Base-by-base conservation (phyloP, 768 basidiomycete species). In the Saitozyma podzolica region DNA sequence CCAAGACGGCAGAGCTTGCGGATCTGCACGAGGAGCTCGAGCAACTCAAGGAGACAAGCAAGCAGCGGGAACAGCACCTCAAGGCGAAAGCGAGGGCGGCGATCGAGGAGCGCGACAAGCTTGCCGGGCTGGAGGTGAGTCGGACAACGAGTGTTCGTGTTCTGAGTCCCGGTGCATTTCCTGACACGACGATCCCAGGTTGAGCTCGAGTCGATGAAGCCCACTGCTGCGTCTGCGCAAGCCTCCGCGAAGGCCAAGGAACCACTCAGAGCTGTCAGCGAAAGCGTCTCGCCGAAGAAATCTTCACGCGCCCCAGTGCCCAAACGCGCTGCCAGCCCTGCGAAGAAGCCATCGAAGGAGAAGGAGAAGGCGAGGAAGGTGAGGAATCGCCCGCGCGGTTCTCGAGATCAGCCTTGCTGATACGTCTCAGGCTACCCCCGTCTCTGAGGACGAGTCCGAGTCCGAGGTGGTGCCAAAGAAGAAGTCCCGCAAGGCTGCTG, bases 21-120 rank as follows among this genome's bases (percentile, higher is more conserved):
- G 74, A 73, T 52, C 50, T 65, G 10, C 61, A 65, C 49, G 73
- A 75, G 39, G 71, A 73, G 56, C 39, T 73, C 39, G 64, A 54
- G 16, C 63, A 50, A n/a, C 17, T 63, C 9, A 67, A 64, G 54
- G 60, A 66, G 54, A 57, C 53, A 10, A 58, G 61, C n/a, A 65
- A 62, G 52, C 69, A 71, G 42, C 54, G 68, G 59, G 75, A 74
- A 48, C 63, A 65, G 43, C 62, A 59, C 0, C 55, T 74, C 37
- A 74, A 73, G 63, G 45, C 54, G 6, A 72, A 69, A 58, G 20
- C 70, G 29, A 66, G 61, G 45, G 69, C 63, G 16, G 67, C 68
- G 2, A 61, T 40, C 10, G 69, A 64, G 17, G 62, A 72, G 47
- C 50, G 52, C 39, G 72, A 68, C 20, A 59, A 58, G 29, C 41